These are phyloP conservation scores for Graphilbum ipis-grandicollis DNA, from an alignment of 2,329 filamentous ascomycete species.

Conservation along the genomic window DNA sequence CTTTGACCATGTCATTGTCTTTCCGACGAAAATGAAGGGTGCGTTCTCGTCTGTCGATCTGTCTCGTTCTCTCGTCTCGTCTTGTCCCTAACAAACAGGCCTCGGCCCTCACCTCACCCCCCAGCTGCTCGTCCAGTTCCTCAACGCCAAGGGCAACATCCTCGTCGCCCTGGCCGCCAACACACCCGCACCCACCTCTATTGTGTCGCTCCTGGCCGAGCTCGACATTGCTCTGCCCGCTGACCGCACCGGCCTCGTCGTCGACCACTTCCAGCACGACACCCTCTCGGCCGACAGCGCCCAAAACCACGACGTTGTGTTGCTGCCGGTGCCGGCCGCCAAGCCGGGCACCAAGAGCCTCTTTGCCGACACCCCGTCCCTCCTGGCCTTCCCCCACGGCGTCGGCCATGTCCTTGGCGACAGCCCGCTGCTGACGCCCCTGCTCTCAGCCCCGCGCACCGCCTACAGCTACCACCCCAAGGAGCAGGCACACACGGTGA, in stretches of 20 bases:
- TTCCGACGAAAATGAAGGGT: slow-evolving; percentile 87
- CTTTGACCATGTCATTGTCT: slow-evolving; percentile 80
- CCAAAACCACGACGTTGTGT: slow-evolving; percentile 76
- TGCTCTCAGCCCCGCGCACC: slow-evolving; percentile 67
- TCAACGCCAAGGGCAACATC: slow-evolving; percentile 82
- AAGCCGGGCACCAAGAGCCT: slow-evolving; percentile 58
- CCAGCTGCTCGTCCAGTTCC: slow-evolving; percentile 72
- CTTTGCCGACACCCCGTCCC: slow-evolving; percentile 39
- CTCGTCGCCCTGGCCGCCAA: slow-evolving; percentile 67
- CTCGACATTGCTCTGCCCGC: slow-evolving; percentile 76
- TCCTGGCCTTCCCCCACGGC: slow-evolving; percentile 67
- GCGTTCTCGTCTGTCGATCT: slow-evolving; percentile 2
- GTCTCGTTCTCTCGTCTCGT: neutral
- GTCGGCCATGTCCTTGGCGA: slow-evolving; percentile 71
- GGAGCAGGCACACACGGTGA: slow-evolving; percentile 55
- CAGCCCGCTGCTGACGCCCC: slow-evolving; percentile 58
- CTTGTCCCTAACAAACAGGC: slow-evolving; percentile 27
- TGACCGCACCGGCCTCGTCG: slow-evolving; percentile 69
- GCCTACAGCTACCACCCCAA: slow-evolving; percentile 91
- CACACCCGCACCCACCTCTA: slow-evolving; percentile 48
- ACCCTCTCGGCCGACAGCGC: slow-evolving; percentile 50
- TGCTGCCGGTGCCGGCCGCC: slow-evolving; percentile 51
- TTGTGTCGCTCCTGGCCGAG: slow-evolving; percentile 68
- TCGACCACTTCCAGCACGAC: slow-evolving; percentile 96
- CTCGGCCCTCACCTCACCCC: slow-evolving; percentile 81